Conservation (phyloP, 106 monocot genomes). For the Iris macrosiphon region DNA sequence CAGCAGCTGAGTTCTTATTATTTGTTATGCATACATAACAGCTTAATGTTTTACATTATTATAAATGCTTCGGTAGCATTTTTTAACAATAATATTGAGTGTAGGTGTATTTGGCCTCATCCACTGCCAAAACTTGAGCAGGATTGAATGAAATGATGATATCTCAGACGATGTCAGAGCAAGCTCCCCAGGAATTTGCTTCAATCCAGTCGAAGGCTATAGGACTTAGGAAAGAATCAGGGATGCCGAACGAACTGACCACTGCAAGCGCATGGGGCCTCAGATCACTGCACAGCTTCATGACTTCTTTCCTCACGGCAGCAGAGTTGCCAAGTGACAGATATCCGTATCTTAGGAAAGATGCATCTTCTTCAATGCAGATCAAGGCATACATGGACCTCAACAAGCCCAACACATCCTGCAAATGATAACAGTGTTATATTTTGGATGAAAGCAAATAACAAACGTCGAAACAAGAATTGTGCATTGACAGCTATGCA, state of each 20-base stretch:
- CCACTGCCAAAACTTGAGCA: too few species aligned
- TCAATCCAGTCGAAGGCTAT: slow-evolving; percentile 86
- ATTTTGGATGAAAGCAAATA: not conserved
- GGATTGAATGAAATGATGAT: too few species aligned
- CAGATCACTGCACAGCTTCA: slow-evolving; percentile 42
- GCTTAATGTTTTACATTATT: too few species aligned
- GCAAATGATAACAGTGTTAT: slow-evolving; percentile 13
- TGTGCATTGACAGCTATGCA: not conserved
- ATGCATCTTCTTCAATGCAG: slow-evolving; percentile 65
- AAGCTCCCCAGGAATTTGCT: slow-evolving; percentile 53
- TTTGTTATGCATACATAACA: too few species aligned
- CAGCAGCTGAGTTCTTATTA: too few species aligned
- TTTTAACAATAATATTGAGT: too few species aligned
- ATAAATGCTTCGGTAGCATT: too few species aligned
- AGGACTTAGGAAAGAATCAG: slow-evolving; percentile 59
- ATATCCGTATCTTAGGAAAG: slow-evolving; percentile 67
- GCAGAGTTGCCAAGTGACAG: slow-evolving; percentile 50
- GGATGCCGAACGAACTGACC: slow-evolving; percentile 75
- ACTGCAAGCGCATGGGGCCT: slow-evolving; percentile 63
- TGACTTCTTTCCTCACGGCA: slow-evolving; percentile 57
- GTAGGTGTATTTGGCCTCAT: too few species aligned
- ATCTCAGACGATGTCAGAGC: too few species aligned
- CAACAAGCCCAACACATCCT: slow-evolving; percentile 58
- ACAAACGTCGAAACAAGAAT: not conserved
- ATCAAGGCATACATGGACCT: slow-evolving; percentile 66